Base-by-base conservation (phyloP, 1,284 basidiomycete genomes). In the Peniophora sp. region DNA sequence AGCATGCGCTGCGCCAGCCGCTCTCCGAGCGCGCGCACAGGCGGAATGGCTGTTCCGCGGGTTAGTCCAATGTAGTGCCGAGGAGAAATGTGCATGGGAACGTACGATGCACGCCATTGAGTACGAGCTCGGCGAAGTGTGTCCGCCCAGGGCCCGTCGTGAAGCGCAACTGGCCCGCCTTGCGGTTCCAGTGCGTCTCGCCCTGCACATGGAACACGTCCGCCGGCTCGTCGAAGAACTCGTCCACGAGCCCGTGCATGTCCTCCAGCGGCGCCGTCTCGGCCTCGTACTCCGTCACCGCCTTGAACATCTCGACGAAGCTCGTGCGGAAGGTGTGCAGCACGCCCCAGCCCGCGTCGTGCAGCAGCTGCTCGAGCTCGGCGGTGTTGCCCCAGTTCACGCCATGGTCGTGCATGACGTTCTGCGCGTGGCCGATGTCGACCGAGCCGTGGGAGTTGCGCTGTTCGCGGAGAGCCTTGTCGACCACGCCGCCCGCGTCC, bases 151-250 rank as follows among this genome's bases (percentile, higher is more conserved):
- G n/a, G 9, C n/a, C 18, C 20, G 43, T 45, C 23, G 43, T 23
- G n/a, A 45, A 45, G 14, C 23, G 17, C 9, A 45, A 22, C 10
- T 22, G 18, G 8, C 43, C 43, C 17, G 43, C 43, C 20, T 45
- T 45, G 20, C 43, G 43, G n/a, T 45, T 45, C 43, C 43, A 45
- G 43, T 45, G 43, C 14, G 23, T 45, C 23, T 45, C 43, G 43
- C 43, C 43, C 20, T 22, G 18, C 3, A 45, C 23, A 24, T 45
- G 43, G 17, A 45, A 20, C 9, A 45, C 43, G n/a, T 45, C 43
- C 43, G 43, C 43, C 8, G 18, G 20, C 20, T 22, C 18, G 23
- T 24, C 23, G 43, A 10, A 10, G 20, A 45, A 22, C 2, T 45
- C 20, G 23, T 45, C 43, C 1, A 45, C 43, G 9, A 45, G 23